Evolutionary conservation across 805 yeast species (phyloP), one percentile per base, ranked within the genome.

Genomic region (Citeromyces matritensis): DNA sequence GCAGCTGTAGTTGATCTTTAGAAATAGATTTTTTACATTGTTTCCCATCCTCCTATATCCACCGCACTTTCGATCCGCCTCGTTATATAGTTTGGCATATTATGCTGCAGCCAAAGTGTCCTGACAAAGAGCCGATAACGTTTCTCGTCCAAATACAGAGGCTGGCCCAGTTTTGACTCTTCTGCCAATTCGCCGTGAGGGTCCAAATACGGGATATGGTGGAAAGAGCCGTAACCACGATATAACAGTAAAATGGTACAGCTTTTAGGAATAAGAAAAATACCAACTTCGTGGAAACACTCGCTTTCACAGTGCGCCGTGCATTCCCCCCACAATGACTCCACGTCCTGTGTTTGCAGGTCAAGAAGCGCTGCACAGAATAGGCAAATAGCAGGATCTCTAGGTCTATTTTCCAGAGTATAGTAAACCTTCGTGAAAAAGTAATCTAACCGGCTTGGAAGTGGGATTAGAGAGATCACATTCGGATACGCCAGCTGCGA

Each of bases 31-130:
- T 17, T 17, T 17, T 17, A 83, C 38, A 80, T 56, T 2, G 91
- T 81, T 42, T 80, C 91, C 98, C 98, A 88, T 0, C 98, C 98
- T 6, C 98, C 98, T 25, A 78, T 70, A 50, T 88, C 97, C 23
- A 77, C 53, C 6, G 67, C 69, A 26, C 77, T 72, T 42, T 88
- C 97, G 10, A 88, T 62, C 40, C 74, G 73, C 39, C 97, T 62
- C 1, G 84, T 85, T 23, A 86, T 74, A 29, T 65, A 61, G 42
- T 82, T 83, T 4, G 83, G 77, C 3, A 83, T 59, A 45, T 80
- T 81, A 45, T 84, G 86, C 34, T 70, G 76, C 12, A 86, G 58
- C 86, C 96, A 79, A 27, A 83, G 57, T 23, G 65, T 67, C 33
- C 75, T 63, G 12, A 66, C 66, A 35, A 86, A 63, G 27, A 73